phyloP scores from a whole-genome alignment of 352 stramenopile species.

The Phytophthora uliginosa region DNA sequence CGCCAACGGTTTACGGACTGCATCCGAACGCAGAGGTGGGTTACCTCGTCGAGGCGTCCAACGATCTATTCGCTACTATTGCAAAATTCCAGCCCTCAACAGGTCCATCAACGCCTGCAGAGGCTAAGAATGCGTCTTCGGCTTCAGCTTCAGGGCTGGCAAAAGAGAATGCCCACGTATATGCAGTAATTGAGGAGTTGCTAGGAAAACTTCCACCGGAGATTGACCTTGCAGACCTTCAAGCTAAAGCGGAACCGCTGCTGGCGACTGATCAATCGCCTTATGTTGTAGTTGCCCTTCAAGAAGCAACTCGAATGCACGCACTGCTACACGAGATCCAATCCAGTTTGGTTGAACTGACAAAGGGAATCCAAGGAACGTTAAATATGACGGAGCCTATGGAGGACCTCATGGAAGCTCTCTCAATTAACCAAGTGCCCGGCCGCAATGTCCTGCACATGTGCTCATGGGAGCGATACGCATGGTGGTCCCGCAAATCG shows the following conservation, averaged over 20 bases:
- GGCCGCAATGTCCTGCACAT: conserved; percentile 77
- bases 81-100: conserved; percentile 85
- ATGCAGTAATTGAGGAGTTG: conserved; percentile 63
- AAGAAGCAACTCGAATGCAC: conserved; percentile 86
- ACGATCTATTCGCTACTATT: conserved; percentile 91
- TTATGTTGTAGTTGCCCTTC: conserved; percentile 87
- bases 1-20: conserved; percentile 74
- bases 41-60: conserved; percentile 79
- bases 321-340: conserved; percentile 71
- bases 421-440: conserved; percentile 81
- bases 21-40: conserved; percentile 88
- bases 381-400: conserved; percentile 93
- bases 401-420: conserved; percentile 84
- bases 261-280: conserved; percentile 72
- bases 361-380: conserved; percentile 85
- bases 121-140: conserved; percentile 19
- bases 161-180: conserved; percentile 47
- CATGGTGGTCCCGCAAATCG: conserved; percentile 89
- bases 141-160: conserved; percentile 13
- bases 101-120: conserved; percentile 60
- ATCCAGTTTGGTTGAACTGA: conserved; percentile 69
- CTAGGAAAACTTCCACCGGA: conserved; percentile 69
- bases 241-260: conserved; percentile 63
- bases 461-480: conserved; percentile 82
- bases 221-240: conserved; percentile 65